A percentile compares a stretch with the other conserved stretches of the same genome.
These are phyloP conservation scores for Boletus subparvulus DNA, from an alignment of 768 basidiomycete species.

Conservation along the genomic window DNA sequence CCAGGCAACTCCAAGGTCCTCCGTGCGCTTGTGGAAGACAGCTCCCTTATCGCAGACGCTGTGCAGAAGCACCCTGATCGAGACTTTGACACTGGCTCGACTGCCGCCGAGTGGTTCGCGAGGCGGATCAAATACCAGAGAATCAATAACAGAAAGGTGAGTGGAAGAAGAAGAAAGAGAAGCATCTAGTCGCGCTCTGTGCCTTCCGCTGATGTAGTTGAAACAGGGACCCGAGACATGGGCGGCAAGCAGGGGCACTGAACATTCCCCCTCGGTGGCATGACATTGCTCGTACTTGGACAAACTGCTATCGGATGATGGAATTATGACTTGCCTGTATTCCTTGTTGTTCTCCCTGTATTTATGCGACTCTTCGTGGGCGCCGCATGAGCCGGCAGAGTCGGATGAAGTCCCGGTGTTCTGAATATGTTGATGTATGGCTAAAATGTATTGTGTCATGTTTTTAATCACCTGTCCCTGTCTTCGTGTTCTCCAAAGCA, in stretches of 20 bases:
- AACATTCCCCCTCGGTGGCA: constrained; percentile 25
- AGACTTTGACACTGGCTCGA: constrained; percentile 37
- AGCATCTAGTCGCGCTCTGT: neutral
- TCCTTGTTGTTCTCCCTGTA: neutral
- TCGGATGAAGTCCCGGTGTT: neutral
- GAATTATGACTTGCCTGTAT: neutral
- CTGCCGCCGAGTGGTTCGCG: constrained; percentile 42
- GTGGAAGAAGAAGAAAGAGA: constrained; percentile 2
- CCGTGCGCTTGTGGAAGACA: constrained; percentile 51
- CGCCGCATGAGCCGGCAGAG: neutral
- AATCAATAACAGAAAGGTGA: constrained; percentile 42
- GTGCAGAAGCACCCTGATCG: constrained; percentile 36
- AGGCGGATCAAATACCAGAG: constrained; percentile 42
- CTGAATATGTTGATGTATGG: neutral
- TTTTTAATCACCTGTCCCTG: neutral
- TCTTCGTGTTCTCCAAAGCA: neutral
- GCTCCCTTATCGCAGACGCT: constrained; percentile 48
- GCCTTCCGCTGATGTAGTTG: neutral
- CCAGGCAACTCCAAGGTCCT: constrained; percentile 55
- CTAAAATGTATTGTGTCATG: neutral
- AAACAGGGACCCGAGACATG: constrained; percentile 32
- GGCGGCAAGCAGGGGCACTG: constrained; percentile 31
- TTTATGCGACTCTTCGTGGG: neutral
- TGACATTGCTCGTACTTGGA: neutral
- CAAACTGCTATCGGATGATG: neutral